These are phyloP conservation scores for Trichoderma citrinoviride DNA, from an alignment of 2,329 filamentous ascomycete species.

Conservation along the genomic window DNA sequence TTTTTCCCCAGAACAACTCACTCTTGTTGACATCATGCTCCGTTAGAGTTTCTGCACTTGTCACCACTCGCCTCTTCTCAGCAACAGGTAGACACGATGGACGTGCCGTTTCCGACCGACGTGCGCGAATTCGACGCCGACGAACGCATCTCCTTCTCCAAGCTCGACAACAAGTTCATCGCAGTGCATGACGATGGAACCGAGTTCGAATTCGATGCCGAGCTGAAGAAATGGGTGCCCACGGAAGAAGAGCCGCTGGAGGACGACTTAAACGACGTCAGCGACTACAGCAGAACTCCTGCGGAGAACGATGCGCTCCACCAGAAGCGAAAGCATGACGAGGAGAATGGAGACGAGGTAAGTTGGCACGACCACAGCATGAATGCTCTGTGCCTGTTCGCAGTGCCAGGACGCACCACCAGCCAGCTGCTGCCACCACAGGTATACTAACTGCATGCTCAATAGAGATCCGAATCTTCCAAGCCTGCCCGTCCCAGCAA, in stretches of 20 bases:
- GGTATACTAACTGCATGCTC: neutral
- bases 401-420: conserved; percentile 1
- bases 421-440: neutral
- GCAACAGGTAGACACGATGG: conserved; percentile 29
- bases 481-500: conserved; percentile 43
- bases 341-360: conserved; percentile 43
- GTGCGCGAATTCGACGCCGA: conserved; percentile 71
- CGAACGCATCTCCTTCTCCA: conserved; percentile 83
- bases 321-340: conserved; percentile 46
- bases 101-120: conserved; percentile 53
- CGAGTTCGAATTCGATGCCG: conserved; percentile 79
- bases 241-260: conserved; percentile 46
- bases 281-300: conserved; percentile 29
- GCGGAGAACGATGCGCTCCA: conserved; percentile 29
- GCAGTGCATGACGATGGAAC: conserved; percentile 80
- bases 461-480: conserved; percentile 32
- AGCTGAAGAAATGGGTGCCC: conserved; percentile 71
- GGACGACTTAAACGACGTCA: conserved; percentile 39
- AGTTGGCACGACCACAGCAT: conserved; percentile 26
- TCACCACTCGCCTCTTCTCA: neutral
- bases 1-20: neutral
- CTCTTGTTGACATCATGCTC: neutral
- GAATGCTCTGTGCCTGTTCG: neutral
- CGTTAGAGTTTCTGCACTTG: neutral
- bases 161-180: conserved; percentile 75